Evolutionary conservation across 306 rosid genomes (phyloP), one percentile per base, ranked within the genome.

Genomic region (Vachellia collinsii): DNA sequence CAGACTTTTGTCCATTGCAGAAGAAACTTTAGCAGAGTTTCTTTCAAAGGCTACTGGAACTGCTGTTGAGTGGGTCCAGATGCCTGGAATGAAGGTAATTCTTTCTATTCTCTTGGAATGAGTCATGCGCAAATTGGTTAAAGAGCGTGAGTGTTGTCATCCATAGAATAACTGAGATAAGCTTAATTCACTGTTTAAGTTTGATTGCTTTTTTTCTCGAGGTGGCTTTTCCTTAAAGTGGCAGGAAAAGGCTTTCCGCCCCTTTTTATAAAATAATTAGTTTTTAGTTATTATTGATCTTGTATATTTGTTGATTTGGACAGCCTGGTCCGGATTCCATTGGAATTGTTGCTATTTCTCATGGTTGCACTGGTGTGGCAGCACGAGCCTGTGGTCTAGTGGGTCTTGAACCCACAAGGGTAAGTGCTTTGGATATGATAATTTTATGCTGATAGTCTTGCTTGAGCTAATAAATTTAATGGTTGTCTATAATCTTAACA

Each of bases 281-380:
- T 44, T 44, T 11, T 44, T 44, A 12, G 5, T 69, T 36, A 46
- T 11, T 22, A 23, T 82, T 70, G 58, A 19, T 50, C 53, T 17
- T 65, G 67, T n/a, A 43, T 20, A 79, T 54, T 67, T 41, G 50
- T 17, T 41, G 1, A 68, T 68, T 7, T 68, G 50, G 16, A 68
- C 82, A 96, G 99, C 99, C 99, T 96, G 98, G 99, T 96, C 99
- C 99, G 99, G 99, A 95, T 96, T 96, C 99, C 92, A 93, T 96
- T 92, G 99, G 99, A 96, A 96, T 96, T 91, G 97, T 93, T 84
- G 98, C 99, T 90, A 96, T 96, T 88, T 95, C 97, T 89, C 97
- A 96, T 89, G 99, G 98, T 93, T 93, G 98, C 91, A 73, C 94
- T 88, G 99, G 99, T 73, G 99, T 92, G 91, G 99, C 98, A 88